These are phyloP conservation scores for Penicillium italicum DNA, from an alignment of 2,329 filamentous ascomycete species.

Conservation along the genomic window DNA sequence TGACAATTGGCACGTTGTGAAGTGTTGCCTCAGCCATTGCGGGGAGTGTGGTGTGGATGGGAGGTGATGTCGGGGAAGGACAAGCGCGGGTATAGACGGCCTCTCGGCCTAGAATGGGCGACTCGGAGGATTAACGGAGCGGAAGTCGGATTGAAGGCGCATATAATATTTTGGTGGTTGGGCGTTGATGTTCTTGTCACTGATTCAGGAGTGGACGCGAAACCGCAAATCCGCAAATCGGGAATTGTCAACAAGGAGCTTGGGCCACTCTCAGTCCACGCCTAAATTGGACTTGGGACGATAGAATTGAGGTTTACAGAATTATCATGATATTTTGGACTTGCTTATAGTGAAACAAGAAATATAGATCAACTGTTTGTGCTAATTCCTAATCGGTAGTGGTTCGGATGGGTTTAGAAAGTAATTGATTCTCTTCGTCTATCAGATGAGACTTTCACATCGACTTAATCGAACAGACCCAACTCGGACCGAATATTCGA, in stretches of 20 bases:
- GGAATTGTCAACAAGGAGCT: slow-evolving; percentile 38
- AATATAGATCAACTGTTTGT: background rate
- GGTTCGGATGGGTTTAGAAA: background rate
- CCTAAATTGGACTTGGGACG: background rate
- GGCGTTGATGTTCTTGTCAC: slow-evolving; percentile 11
- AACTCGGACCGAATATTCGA: background rate
- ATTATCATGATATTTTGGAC: background rate
- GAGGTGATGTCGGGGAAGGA: slow-evolving; percentile 18
- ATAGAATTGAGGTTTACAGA: background rate
- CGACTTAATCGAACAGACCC: background rate
- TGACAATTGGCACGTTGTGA: slow-evolving; percentile 96
- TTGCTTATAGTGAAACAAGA: background rate
- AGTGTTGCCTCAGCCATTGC: slow-evolving; percentile 64
- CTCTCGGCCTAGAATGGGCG: slow-evolving; percentile 29
- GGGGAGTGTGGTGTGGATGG: slow-evolving; percentile 17
- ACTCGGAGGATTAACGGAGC: slow-evolving; percentile 10
- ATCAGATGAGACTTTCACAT: background rate
- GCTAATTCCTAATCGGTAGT: background rate
- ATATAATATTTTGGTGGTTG: slow-evolving; percentile 13
- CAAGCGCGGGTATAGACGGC: slow-evolving; percentile 27
- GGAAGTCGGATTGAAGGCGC: slow-evolving; percentile 7
- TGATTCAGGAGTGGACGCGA: slow-evolving; percentile 18
- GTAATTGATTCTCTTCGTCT: background rate
- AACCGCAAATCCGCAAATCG: slow-evolving; percentile 28
- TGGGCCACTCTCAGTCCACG: slow-evolving; percentile 32